Percentiles rank a stretch among this genome's conserved stretches.
Conservation (phyloP, 108 stramenopile species). For the Seminavis robusta region DNA sequence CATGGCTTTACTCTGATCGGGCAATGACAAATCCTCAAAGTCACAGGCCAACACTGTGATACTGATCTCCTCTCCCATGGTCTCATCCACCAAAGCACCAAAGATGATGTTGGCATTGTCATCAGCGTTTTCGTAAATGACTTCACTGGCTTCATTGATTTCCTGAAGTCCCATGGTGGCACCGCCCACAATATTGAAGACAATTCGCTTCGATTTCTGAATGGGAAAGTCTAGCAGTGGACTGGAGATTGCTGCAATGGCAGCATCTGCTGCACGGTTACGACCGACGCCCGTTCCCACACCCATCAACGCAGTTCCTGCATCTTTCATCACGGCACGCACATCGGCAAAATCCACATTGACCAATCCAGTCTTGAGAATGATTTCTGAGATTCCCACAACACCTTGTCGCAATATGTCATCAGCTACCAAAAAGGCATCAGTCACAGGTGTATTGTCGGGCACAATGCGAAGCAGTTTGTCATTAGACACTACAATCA, state of each 20-base stretch:
- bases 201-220: slow-evolving; percentile 48
- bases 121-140: slow-evolving; percentile 81
- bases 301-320: slow-evolving; percentile 81
- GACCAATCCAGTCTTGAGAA: slow-evolving; percentile 68
- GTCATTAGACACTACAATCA: slow-evolving; percentile 81
- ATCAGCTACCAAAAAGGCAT: slow-evolving; percentile 74
- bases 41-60: slow-evolving; percentile 67
- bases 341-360: slow-evolving; percentile 88
- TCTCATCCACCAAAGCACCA: slow-evolving; percentile 75
- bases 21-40: slow-evolving; percentile 36
- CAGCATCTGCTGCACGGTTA: slow-evolving; percentile 51
- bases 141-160: slow-evolving; percentile 73
- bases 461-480: slow-evolving; percentile 69
- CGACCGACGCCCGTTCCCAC: slow-evolving; percentile 54
- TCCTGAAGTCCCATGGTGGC: slow-evolving; percentile 58
- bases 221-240: slow-evolving; percentile 67
- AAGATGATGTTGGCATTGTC: slow-evolving; percentile 87
- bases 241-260: slow-evolving; percentile 58
- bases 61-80: slow-evolving; percentile 59
- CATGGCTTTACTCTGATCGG: slow-evolving; percentile 1
- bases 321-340: slow-evolving; percentile 69
- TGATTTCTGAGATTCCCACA: slow-evolving; percentile 79
- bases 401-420: slow-evolving; percentile 79
- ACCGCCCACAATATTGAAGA: slow-evolving; percentile 65
- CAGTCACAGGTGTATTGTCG: slow-evolving; percentile 62